phyloP scores from a whole-genome alignment of 805 yeast genomes.

The Candida lessepsii region DNA sequence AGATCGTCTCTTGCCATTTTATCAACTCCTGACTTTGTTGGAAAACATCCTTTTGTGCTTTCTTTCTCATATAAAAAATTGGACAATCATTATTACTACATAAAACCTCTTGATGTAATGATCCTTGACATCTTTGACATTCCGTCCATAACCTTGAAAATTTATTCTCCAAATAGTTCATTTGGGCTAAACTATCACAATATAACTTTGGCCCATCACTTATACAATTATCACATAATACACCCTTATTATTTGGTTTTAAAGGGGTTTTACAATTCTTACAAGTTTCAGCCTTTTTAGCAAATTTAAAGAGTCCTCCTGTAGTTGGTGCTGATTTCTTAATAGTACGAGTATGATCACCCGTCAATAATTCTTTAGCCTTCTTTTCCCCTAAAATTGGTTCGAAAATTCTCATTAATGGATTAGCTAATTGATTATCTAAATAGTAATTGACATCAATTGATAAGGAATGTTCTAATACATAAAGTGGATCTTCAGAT shows the following conservation, averaged over 20 bases:
- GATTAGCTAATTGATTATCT: slow-evolving; percentile 90
- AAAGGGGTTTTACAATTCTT: slow-evolving; percentile 85
- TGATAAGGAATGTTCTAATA: slow-evolving; percentile 85
- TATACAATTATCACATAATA: slow-evolving; percentile 78
- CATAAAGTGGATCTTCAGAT: slow-evolving; percentile 95
- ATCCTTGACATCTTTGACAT: slow-evolving; percentile 97
- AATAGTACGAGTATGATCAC: slow-evolving; percentile 80
- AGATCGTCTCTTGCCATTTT: slow-evolving; percentile 62
- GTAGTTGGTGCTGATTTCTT: slow-evolving; percentile 70
- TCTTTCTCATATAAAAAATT: slow-evolving; percentile 93
- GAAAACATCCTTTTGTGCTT: slow-evolving; percentile 70
- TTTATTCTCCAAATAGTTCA: slow-evolving; percentile 76
- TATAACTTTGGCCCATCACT: slow-evolving; percentile 79
- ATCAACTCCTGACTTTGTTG: slow-evolving; percentile 56
- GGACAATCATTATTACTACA: slow-evolving; percentile 97
- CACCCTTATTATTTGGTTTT: slow-evolving; percentile 56
- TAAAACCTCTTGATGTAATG: slow-evolving; percentile 90
- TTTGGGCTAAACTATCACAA: slow-evolving; percentile 73
- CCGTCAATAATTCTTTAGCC: slow-evolving; percentile 77
- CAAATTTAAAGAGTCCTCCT: slow-evolving; percentile 90
- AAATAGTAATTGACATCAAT: slow-evolving; percentile 92
- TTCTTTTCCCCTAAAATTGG: slow-evolving; percentile 88
- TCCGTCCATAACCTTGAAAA: slow-evolving; percentile 95
- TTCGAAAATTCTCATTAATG: slow-evolving; percentile 87
- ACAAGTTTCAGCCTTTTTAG: slow-evolving; percentile 85